Percentiles rank a stretch among this genome's conserved stretches.
These are phyloP conservation scores for Pelargonium fulgidum DNA, from an alignment of 441 rosid genomes.

Conservation along the genomic window DNA sequence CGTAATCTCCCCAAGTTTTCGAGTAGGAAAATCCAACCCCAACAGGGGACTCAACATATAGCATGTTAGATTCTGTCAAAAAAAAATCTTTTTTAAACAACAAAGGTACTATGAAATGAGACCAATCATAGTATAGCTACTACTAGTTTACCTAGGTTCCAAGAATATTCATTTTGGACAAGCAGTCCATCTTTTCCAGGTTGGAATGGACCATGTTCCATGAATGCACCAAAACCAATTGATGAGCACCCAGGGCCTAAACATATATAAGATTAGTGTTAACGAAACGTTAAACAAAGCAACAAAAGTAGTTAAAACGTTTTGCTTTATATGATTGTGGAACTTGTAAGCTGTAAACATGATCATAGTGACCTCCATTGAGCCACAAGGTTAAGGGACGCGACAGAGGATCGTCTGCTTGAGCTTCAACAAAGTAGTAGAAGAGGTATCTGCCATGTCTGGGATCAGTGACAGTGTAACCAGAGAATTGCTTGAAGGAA, in stretches of 20 bases:
- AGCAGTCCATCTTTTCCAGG: slow-evolving; percentile 32
- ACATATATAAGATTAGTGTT: not conserved
- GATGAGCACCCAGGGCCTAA: slow-evolving; percentile 43
- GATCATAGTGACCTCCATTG: slow-evolving; percentile 29
- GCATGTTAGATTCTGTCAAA: slow-evolving; percentile 32
- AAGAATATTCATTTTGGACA: slow-evolving; percentile 30
- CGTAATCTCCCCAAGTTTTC: slow-evolving; percentile 28
- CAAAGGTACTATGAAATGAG: no score
- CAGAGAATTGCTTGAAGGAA: slow-evolving; percentile 29
- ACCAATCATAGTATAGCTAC: no score
- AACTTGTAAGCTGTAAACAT: no score
- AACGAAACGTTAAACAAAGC: not conserved
- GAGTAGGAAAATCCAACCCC: slow-evolving; percentile 40
- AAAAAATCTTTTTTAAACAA: no score
- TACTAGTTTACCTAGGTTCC: slow-evolving; percentile 28
- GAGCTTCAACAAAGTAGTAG: slow-evolving; percentile 36
- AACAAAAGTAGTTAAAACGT: not conserved
- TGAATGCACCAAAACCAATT: slow-evolving; percentile 39
- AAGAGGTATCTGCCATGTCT: slow-evolving; percentile 31
- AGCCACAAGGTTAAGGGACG: slow-evolving; percentile 34
- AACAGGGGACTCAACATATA: slow-evolving; percentile 33
- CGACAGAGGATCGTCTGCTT: slow-evolving; percentile 20
- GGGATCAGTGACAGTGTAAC: slow-evolving; percentile 31
- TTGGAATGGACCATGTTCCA: slow-evolving; percentile 39
- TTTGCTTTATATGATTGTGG: no score